Evolutionary conservation across 2,329 filamentous ascomycete species (phyloP), one percentile per base, ranked within the genome.

Genomic region (Helicocarpus griseus): DNA sequence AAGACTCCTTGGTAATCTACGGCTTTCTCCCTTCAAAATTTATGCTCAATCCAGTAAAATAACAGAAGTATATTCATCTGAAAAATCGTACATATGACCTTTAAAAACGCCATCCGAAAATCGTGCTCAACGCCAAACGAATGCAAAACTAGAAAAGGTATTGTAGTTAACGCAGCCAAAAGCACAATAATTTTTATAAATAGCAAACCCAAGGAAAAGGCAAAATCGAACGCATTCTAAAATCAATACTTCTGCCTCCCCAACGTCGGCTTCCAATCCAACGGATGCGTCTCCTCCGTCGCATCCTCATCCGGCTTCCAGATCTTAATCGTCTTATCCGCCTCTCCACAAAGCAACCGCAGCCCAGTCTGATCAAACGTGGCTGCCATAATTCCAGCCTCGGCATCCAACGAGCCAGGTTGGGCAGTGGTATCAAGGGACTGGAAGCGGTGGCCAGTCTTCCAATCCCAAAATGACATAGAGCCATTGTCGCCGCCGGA

Each of bases 391-490:
- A 98, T 82, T 49, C 94, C 94, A 5, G 89, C 85, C 71, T 98
- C 93, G 5, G 93, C 93, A 62, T 97, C 90, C 22, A 98, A 74
- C 17, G 87, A 94, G 47, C 93, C 93, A 0, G 93, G 93, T 67
- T 98, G 93, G 0, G 93, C 93, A 6, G 88, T 88, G 3, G 88
- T 95, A 60, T 98, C 90, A 11, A 91, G 78, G 7, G 82, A 80
- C 70, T 98, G 93, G 73, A 93, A 98, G 45, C 86, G 80, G 66
- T 98, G 82, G 0, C 94, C 93, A 0, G 89, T 87, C 73, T 97
- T 97, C 93, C 93, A 98, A 68, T 98, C 94, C 87, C 90, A 98
- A 75, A 98, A 98, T 59, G 83, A 87, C 76, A 97, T 93, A 33
- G 87, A 94, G 38, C 94, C 93, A 61, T 98, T 96, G 64, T 98